phyloP scores from a whole-genome alignment of 225 moss, liverwort and hornwort genomes.

The Pleurozium schreberi region DNA sequence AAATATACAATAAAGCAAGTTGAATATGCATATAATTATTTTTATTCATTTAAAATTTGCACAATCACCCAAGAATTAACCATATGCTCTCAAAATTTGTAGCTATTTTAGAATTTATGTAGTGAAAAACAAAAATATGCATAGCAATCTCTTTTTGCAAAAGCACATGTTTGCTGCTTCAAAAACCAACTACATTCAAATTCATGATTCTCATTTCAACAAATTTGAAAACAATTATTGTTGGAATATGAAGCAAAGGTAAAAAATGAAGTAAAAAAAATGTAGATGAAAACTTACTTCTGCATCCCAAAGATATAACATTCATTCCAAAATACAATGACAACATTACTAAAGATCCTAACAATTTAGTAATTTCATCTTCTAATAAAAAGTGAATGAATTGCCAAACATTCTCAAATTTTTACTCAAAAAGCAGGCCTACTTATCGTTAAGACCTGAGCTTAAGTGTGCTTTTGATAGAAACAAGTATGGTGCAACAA shows the following conservation, averaged over 20 bases:
- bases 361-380: background rate
- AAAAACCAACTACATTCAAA: background rate
- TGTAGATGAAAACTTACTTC: background rate
- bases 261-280: background rate
- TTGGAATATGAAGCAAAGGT: accelerated
- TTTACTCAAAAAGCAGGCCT: background rate
- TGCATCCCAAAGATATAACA: background rate
- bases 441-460: accelerated
- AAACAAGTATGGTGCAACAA: too few species aligned
- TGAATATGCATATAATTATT: background rate
- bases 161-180: background rate
- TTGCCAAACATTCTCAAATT: background rate
- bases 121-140: accelerated
- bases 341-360: background rate
- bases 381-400: accelerated
- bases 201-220: background rate
- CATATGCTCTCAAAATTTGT: background rate
- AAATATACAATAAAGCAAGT: background rate
- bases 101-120: background rate
- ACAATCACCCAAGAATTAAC: background rate
- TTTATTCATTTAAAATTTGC: background rate
- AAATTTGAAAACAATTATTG: background rate
- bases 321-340: background rate
- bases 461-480: background rate
- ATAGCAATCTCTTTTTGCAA: background rate